A percentile compares a stretch with the other conserved stretches of the same genome.
phyloP scores from a whole-genome alignment of 1,284 basidiomycete species.

The Ustilago shanxiensis region DNA sequence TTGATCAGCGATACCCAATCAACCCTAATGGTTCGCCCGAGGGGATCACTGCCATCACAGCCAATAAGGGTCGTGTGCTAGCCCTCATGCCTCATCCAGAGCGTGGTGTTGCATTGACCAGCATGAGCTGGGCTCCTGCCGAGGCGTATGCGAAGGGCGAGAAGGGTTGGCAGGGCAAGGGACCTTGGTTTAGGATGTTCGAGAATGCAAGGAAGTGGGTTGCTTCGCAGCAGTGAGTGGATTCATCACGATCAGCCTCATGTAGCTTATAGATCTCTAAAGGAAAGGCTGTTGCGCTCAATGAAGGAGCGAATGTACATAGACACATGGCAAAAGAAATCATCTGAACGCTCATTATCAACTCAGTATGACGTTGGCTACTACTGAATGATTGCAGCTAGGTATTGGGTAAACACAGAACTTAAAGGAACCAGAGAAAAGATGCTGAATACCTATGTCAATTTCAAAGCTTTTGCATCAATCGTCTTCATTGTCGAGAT shows the following conservation, averaged over 20 bases:
- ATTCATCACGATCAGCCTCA: neutral
- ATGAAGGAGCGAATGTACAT: neutral
- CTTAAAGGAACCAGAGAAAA: neutral
- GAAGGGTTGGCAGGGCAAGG: conserved; percentile 73
- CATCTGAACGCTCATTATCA: neutral
- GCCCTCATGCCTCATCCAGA: conserved; percentile 88
- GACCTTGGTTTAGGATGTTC: conserved; percentile 96
- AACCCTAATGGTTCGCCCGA: conserved; percentile 94
- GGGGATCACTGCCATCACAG: conserved; percentile 90
- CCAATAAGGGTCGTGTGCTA: conserved; percentile 85
- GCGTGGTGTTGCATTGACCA: conserved; percentile 63
- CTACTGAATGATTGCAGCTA: too few species aligned
- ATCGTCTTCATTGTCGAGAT: conserved; percentile 14
- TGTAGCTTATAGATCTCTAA: neutral
- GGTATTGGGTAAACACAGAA: too few species aligned
- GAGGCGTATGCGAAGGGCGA: conserved; percentile 26
- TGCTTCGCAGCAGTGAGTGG: conserved; percentile 26
- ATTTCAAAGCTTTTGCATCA: too few species aligned
- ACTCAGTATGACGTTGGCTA: neutral
- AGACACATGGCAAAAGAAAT: neutral
- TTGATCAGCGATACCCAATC: conserved; percentile 63
- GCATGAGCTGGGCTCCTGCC: conserved; percentile 69
- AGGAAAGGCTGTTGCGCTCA: neutral
- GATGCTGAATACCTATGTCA: neutral
- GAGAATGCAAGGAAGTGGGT: conserved; percentile 80